These are phyloP conservation scores for Byssoonygena ceratinophila DNA, from an alignment of 2,329 filamentous ascomycete species.

Conservation along the genomic window DNA sequence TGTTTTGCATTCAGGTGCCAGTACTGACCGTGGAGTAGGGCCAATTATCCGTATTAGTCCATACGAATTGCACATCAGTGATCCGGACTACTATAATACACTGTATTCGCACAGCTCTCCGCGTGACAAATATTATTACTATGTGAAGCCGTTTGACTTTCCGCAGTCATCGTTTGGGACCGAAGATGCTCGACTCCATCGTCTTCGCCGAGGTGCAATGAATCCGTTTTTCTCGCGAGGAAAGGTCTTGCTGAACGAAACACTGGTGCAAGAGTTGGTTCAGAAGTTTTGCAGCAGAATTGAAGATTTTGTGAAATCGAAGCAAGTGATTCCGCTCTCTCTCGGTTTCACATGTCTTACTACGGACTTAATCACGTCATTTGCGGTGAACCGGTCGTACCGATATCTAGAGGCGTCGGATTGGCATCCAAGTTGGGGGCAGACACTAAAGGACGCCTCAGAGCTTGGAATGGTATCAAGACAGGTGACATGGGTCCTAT, in stretches of 20 bases:
- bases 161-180: constrained; percentile 26
- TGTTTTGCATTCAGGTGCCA: no score
- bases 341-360: constrained; percentile 22
- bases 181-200: constrained; percentile 20
- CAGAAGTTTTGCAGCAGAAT: constrained; percentile 16
- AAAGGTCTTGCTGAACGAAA: constrained; percentile 17
- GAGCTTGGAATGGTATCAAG: constrained; percentile 10
- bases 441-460: constrained; percentile 17
- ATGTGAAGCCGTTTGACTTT: constrained; percentile 21
- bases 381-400: constrained; percentile 27
- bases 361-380: constrained; percentile 40
- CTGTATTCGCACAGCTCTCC: constrained; percentile 21
- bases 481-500: constrained; percentile 14
- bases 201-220: constrained; percentile 22
- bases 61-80: constrained; percentile 20
- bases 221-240: constrained; percentile 23
- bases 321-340: constrained; percentile 13
- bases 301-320: constrained; percentile 3
- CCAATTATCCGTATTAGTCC: constrained; percentile 22
- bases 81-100: constrained; percentile 19
- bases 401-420: constrained; percentile 26
- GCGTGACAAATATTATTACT: constrained; percentile 20
- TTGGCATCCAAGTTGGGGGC: constrained; percentile 23
- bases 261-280: constrained; percentile 18
- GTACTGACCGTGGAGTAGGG: constrained; percentile 11